Base-by-base conservation (phyloP, 2,329 filamentous ascomycete species). In the Pseudocercospora cruenta region DNA sequence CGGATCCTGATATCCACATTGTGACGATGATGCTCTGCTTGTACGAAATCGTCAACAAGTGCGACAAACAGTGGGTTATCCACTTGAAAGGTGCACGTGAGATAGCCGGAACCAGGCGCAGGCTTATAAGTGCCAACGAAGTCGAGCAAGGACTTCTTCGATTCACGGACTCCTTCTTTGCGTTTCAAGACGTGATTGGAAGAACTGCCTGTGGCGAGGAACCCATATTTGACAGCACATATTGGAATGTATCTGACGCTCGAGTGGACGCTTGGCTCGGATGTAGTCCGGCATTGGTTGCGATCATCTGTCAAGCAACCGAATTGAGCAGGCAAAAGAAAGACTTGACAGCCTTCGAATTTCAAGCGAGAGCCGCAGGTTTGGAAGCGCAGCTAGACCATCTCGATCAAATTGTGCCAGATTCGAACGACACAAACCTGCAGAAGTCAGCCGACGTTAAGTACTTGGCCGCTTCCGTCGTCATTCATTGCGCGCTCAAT, bases 1-100 rank as follows among this genome's bases (percentile, higher is more conserved):
- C 33, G 8, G 57, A 59, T 28, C 57, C 57, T 59, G 57, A 59
- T 14, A 43, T 59, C 14, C 57, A 59, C 21, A 45, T 59, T 45
- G 57, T 59, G 12, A 59, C 57, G 1, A 59, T 59, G 57, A 59
- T 59, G 57, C 57, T 59, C 33, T 59, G 57, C 39, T 45, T 59
- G n/a, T 59, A 59, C 57, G 57, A 59, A 33, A 59, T 59, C 14
- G 19, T 59, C 57, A 59, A 59, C 33, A 59, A 45, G 14, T 59
- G 57, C n/a, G 57, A 59, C 33, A 39, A 28, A 16, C 57, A 59
- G 16, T 59, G 57, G 57, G 39, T 45, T 33, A 59, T 59, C n/a
- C 57, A 59, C 39, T 28, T 59, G 9, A 59, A 59, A 59, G 57
- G 57, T 10, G 57, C 57, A 14, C 33, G 57, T 8, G 57, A 59